Percentiles rank a stretch among this genome's conserved stretches.
These are phyloP conservation scores for Fraxinus floribunda DNA, from an alignment of 305 asterid species.

Conservation along the genomic window DNA sequence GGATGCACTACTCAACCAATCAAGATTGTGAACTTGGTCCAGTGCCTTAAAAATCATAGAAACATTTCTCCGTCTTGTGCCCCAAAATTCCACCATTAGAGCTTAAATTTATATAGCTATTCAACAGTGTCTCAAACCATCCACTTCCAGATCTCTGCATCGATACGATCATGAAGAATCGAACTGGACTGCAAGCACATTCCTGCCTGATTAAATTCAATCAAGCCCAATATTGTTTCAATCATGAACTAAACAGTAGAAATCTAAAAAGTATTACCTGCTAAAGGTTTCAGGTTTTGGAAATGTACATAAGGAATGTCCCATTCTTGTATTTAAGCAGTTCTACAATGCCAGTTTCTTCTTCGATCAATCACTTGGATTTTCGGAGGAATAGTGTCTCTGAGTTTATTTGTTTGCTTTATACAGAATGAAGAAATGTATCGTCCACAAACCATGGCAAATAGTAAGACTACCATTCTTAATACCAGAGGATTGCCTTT, in stretches of 20 bases:
- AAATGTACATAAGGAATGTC: constrained; percentile 60
- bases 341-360: constrained; percentile 27
- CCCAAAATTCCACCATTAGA: constrained; percentile 78
- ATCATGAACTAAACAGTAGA: not conserved
- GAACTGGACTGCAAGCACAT: constrained; percentile 74
- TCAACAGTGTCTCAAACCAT: constrained; percentile 81
- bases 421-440: constrained; percentile 47
- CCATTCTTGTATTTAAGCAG: constrained; percentile 25
- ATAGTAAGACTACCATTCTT: constrained; percentile 48
- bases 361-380: constrained; percentile 32
- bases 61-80: constrained; percentile 41
- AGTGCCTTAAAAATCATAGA: constrained; percentile 39
- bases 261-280: constrained; percentile 37
- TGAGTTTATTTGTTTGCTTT: constrained; percentile 34
- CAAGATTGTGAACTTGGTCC: constrained; percentile 71
- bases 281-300: constrained; percentile 60
- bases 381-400: constrained; percentile 29
- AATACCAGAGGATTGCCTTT: constrained; percentile 39
- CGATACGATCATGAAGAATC: constrained; percentile 56
- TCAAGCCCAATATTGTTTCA: not conserved
- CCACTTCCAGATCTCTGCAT: constrained; percentile 92
- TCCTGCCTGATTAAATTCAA: constrained; percentile 48
- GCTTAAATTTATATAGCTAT: constrained; percentile 70
- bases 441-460: constrained; percentile 47
- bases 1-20: constrained; percentile 70